Percentiles rank a stretch among this genome's conserved stretches.
Evolutionary conservation across 2,329 filamentous ascomycete species (phyloP).

Genomic region (Sclerotiophoma versabilis): DNA sequence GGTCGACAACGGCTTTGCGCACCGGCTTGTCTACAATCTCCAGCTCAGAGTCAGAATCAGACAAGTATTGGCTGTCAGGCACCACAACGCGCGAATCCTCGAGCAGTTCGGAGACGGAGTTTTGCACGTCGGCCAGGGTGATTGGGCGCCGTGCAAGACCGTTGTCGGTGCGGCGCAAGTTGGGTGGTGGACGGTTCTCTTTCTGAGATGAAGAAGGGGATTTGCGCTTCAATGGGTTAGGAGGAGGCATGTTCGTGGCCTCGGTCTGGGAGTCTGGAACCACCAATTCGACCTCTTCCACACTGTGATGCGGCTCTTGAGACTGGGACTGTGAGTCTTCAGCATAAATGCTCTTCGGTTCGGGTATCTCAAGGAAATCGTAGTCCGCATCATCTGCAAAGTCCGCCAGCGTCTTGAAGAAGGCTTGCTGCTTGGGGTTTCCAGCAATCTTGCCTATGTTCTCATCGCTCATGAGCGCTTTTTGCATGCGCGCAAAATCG

Average conservation of each 20-base stretch:
- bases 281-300: constrained; percentile 26
- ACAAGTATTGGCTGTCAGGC: constrained; percentile 57
- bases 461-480: constrained; percentile 85
- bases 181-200: constrained; percentile 60
- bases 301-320: neutral
- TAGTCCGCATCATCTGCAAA: constrained; percentile 73
- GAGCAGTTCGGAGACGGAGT: constrained; percentile 82
- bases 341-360: constrained; percentile 30
- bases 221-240: constrained; percentile 50
- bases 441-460: constrained; percentile 89
- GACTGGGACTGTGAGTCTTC: constrained; percentile 42
- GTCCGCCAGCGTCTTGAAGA: constrained; percentile 89
- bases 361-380: constrained; percentile 71
- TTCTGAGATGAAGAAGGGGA: constrained; percentile 53
- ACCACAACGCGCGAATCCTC: constrained; percentile 67
- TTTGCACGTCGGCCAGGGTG: constrained; percentile 79
- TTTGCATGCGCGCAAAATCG: constrained; percentile 91
- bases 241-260: constrained; percentile 7
- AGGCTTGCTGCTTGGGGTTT: constrained; percentile 87
- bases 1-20: constrained; percentile 68
- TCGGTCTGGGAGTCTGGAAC: constrained; percentile 42
- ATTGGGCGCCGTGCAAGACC: constrained; percentile 69
- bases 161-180: constrained; percentile 65
- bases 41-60: constrained; percentile 48
- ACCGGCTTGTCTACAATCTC: constrained; percentile 39